Conservation (phyloP, 225 moss, liverwort and hornwort species). For the Physcomitrium patens region DNA sequence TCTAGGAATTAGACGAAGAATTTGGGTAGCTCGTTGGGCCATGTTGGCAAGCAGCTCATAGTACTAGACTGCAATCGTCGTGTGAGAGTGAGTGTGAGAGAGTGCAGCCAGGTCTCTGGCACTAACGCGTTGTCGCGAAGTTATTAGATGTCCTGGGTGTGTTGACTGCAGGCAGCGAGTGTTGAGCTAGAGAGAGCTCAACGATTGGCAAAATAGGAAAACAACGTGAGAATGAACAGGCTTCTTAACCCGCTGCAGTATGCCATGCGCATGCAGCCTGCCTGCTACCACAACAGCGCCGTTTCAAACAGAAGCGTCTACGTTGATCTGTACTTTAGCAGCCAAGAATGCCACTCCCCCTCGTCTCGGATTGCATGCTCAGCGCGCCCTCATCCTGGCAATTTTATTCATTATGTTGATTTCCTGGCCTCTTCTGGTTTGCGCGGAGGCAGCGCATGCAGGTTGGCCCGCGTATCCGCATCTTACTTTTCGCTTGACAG, state of each 20-base stretch:
- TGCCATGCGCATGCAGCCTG: conserved; percentile 58
- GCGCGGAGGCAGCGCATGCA: conserved; percentile 35
- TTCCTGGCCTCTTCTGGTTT: conserved; percentile 42
- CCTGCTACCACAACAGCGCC: conserved; percentile 23
- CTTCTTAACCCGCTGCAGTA: conserved; percentile 47
- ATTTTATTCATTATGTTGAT: conserved; percentile 33
- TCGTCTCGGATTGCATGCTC: conserved; percentile 9
- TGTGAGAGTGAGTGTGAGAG: too few species aligned
- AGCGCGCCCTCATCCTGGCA: conserved; percentile 33
- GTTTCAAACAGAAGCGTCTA: conserved; percentile 6
- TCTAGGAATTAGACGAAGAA: background rate
- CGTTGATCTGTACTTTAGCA: background rate
- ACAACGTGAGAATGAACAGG: conserved; percentile 48
- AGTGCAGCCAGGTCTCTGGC: background rate
- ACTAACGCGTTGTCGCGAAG: conserved; percentile 9
- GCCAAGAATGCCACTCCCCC: conserved; percentile 23
- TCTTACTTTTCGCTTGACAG: background rate
- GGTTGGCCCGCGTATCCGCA: conserved; percentile 23
- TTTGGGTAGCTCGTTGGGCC: background rate
- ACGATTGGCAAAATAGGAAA: conserved; percentile 32
- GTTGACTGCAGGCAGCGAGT: background rate
- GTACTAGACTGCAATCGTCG: conserved; percentile 15
- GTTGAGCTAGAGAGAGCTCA: conserved; percentile 14
- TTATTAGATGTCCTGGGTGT: background rate
- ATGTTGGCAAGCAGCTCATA: conserved; percentile 21